These are phyloP conservation scores for Leptographium procerum DNA, from an alignment of 2,329 filamentous ascomycete species.

Conservation along the genomic window DNA sequence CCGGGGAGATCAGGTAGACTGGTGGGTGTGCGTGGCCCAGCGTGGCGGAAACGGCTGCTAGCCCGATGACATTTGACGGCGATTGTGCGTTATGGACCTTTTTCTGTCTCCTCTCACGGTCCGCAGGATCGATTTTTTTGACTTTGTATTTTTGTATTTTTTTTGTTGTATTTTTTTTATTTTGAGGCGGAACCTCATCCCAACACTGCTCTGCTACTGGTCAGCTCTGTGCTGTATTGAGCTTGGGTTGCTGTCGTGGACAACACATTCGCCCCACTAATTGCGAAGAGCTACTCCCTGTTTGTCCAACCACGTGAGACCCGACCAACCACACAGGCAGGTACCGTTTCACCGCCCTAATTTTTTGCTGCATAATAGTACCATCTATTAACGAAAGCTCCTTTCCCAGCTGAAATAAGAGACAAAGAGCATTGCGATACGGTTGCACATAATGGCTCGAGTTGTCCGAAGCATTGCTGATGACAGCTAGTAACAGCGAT, in stretches of 20 bases:
- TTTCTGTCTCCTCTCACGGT: background rate
- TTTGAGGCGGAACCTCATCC: conserved; percentile 4
- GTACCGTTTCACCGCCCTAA: background rate
- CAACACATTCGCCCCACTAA: background rate
- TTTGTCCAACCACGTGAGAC: conserved; percentile 3
- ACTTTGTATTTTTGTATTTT: background rate
- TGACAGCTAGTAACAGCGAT: no score
- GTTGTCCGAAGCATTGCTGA: background rate
- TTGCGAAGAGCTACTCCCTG: conserved; percentile 5
- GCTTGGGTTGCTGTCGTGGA: conserved; percentile 3
- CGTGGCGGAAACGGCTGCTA: background rate
- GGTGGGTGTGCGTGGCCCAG: background rate
- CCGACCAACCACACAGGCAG: background rate
- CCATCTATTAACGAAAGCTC: no score
- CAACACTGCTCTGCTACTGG: background rate
- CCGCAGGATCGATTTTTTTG: background rate
- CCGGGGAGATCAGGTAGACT: background rate
- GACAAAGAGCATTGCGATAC: background rate
- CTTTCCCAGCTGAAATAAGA: background rate
- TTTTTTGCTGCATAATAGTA: no score
- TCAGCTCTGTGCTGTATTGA: background rate
- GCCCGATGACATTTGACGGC: background rate
- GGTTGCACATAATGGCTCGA: background rate
- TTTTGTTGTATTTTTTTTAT: conserved; percentile 6
- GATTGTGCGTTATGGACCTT: background rate